Percentiles rank a stretch among this genome's conserved stretches.
phyloP scores from a whole-genome alignment of 768 basidiomycete species.

The Ramaria sp. region DNA sequence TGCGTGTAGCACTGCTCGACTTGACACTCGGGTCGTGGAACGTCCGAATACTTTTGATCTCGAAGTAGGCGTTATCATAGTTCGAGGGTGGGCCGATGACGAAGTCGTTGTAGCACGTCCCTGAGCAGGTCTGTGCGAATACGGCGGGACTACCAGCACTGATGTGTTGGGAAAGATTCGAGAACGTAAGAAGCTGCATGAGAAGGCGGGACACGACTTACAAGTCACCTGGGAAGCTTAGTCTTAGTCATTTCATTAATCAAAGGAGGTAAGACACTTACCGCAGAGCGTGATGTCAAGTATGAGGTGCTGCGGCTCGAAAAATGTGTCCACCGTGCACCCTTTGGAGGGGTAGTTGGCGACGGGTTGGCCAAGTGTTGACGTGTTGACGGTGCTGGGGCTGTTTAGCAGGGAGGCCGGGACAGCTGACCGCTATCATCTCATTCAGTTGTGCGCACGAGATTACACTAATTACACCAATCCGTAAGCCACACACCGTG shows the following conservation, averaged over 20 bases:
- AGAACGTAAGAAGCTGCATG: no score
- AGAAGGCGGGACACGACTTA: background rate
- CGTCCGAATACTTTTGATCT: slow-evolving; percentile 50
- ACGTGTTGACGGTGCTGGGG: slow-evolving; percentile 26
- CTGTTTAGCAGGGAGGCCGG: slow-evolving; percentile 20
- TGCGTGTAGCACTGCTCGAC: background rate
- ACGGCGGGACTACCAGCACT: slow-evolving; percentile 42
- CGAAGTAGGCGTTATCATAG: slow-evolving; percentile 63
- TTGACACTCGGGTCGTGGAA: slow-evolving; percentile 17
- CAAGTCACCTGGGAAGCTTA: background rate
- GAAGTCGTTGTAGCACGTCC: slow-evolving; percentile 60
- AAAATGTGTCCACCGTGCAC: slow-evolving; percentile 44
- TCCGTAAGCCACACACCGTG: slow-evolving; percentile 19
- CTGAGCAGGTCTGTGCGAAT: slow-evolving; percentile 52
- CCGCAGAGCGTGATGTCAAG: slow-evolving; percentile 70
- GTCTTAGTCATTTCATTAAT: slow-evolving; percentile 15
- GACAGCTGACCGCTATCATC: slow-evolving; percentile 29
- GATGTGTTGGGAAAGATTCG: slow-evolving; percentile 13
- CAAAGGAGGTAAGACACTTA: slow-evolving; percentile 16
- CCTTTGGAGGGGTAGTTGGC: slow-evolving; percentile 54
- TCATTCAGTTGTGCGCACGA: background rate
- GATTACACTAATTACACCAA: background rate
- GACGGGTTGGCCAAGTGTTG: slow-evolving; percentile 52
- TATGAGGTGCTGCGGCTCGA: slow-evolving; percentile 54
- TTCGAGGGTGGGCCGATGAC: slow-evolving; percentile 52